phyloP scores from a whole-genome alignment of 1,284 basidiomycete species.

The Heterobasidion annosum region DNA sequence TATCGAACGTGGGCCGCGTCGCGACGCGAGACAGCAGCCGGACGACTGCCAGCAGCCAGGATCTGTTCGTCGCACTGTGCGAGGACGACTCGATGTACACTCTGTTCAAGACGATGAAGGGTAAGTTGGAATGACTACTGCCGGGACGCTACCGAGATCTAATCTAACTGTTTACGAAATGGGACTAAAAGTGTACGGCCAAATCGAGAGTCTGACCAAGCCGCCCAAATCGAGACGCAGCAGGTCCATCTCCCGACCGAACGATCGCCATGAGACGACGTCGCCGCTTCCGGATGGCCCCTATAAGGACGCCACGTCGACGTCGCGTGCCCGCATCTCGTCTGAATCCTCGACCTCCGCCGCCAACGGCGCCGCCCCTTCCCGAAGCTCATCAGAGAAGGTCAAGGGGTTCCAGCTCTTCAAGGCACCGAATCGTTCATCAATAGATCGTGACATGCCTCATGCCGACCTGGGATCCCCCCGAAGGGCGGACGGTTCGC shows the following conservation, averaged over 20 bases:
- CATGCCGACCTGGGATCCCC: slow-evolving; percentile 4
- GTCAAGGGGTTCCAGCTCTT: slow-evolving; percentile 51
- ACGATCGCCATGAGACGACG: slow-evolving; percentile 16
- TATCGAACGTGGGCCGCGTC: slow-evolving; percentile 77
- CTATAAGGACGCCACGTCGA: slow-evolving; percentile 3
- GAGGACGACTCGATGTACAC: slow-evolving; percentile 82
- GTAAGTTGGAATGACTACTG: slow-evolving; percentile 28
- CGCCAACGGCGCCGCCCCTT: slow-evolving; percentile 13
- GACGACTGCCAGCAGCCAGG: slow-evolving; percentile 64
- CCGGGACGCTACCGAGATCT: slow-evolving; percentile 1
- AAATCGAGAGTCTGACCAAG: slow-evolving; percentile 64
- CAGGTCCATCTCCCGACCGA: slow-evolving; percentile 51
- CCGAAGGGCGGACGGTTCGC: not conserved
- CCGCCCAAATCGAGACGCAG: slow-evolving; percentile 49
- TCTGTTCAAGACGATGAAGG: slow-evolving; percentile 81
- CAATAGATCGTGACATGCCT: slow-evolving; percentile 20
- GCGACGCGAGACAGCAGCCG: slow-evolving; percentile 78
- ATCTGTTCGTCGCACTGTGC: slow-evolving; percentile 79
- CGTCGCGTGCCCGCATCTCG: slow-evolving; percentile 26
- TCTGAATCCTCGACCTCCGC: slow-evolving; percentile 26
- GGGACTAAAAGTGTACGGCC: slow-evolving; percentile 51
- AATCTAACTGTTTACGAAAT: slow-evolving; percentile 3
- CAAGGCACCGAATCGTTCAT: slow-evolving; percentile 20
- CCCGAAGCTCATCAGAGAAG: slow-evolving; percentile 53
- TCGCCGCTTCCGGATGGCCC: slow-evolving; percentile 5